phyloP scores from a whole-genome alignment of 1,284 basidiomycete genomes.

The Apiotrichum akiyoshidainum region DNA sequence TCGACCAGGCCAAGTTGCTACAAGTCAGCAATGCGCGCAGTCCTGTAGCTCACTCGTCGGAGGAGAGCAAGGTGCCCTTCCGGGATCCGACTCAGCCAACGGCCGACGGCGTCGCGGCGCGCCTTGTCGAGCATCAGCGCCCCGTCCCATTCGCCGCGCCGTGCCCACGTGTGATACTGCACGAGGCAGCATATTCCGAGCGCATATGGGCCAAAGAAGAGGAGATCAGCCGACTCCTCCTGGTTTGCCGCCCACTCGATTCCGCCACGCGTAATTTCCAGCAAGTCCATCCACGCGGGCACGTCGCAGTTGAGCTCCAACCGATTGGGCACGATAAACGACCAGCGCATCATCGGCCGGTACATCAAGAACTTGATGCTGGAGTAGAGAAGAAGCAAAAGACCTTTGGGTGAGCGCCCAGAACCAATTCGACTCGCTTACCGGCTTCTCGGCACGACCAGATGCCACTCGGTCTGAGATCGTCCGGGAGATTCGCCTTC shows the following conservation, averaged over 20 bases:
- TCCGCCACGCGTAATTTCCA: slow-evolving; percentile 15
- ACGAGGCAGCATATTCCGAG: slow-evolving; percentile 21
- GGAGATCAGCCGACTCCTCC: slow-evolving; percentile 24
- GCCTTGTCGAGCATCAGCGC: slow-evolving; percentile 26
- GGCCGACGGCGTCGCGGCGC: slow-evolving; percentile 15
- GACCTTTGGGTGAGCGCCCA: slow-evolving; percentile 13
- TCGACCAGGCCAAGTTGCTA: slow-evolving; percentile 23
- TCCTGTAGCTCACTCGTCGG: slow-evolving; percentile 19
- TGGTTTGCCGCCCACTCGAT: slow-evolving; percentile 29
- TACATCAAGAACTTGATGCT: slow-evolving; percentile 24
- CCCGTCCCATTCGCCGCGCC: slow-evolving; percentile 35
- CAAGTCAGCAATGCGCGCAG: too few species aligned
- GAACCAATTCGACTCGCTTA: neutral
- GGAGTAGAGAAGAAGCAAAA: slow-evolving; percentile 26
- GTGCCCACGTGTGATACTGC: slow-evolving; percentile 26
- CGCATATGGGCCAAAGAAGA: slow-evolving; percentile 29
- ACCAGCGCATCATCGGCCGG: slow-evolving; percentile 36
- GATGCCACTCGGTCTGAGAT: slow-evolving; percentile 13
- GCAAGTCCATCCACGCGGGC: slow-evolving; percentile 24
- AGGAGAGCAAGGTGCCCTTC: slow-evolving; percentile 22
- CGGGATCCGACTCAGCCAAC: slow-evolving; percentile 18
- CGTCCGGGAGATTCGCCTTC: slow-evolving; percentile 15
- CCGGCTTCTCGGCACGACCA: slow-evolving; percentile 24
- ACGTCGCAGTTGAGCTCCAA: slow-evolving; percentile 24
- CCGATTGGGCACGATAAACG: slow-evolving; percentile 27